phyloP scores from a whole-genome alignment of 331 rosid genomes.

The Pyracantha coccinea region DNA sequence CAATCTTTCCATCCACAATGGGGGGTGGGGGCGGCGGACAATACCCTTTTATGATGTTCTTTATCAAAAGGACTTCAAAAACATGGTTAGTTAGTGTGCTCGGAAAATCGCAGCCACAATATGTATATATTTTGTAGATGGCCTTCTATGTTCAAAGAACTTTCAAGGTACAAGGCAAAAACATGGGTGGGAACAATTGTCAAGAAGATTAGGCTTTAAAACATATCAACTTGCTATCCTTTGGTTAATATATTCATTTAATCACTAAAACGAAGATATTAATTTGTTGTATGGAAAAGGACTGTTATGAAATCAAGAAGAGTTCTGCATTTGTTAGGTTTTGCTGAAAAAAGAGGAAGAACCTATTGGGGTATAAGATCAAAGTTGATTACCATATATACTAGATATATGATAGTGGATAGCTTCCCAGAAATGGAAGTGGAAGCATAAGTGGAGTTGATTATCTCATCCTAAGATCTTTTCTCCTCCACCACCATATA shows the following conservation, averaged over 20 bases:
- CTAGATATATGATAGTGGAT: neutral
- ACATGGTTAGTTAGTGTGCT: neutral
- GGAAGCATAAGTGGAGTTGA: neutral
- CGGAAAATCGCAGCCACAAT: too few relatives aligned
- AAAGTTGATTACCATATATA: too few relatives aligned
- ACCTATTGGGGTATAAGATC: too few relatives aligned
- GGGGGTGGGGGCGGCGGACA: neutral
- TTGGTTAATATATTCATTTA: too few relatives aligned
- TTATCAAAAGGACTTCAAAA: neutral
- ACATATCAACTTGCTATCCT: neutral
- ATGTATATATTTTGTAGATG: too few relatives aligned
- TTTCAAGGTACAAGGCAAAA: neutral
- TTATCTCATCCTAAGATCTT: neutral
- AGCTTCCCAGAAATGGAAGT: neutral
- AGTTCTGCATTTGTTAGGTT: too few relatives aligned
- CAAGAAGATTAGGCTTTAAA: neutral
- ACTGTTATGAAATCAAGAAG: too few relatives aligned
- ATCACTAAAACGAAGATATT: too few relatives aligned
- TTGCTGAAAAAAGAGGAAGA: too few relatives aligned
- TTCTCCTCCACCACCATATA: neutral
- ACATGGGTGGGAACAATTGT: neutral
- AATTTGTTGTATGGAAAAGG: too few relatives aligned
- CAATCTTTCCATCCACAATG: slow-evolving; percentile 2
- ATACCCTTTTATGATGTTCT: neutral
- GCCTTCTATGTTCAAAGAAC: too few relatives aligned